Base-by-base conservation (phyloP, 495 filamentous ascomycete species). In the Tuber calosporum region DNA sequence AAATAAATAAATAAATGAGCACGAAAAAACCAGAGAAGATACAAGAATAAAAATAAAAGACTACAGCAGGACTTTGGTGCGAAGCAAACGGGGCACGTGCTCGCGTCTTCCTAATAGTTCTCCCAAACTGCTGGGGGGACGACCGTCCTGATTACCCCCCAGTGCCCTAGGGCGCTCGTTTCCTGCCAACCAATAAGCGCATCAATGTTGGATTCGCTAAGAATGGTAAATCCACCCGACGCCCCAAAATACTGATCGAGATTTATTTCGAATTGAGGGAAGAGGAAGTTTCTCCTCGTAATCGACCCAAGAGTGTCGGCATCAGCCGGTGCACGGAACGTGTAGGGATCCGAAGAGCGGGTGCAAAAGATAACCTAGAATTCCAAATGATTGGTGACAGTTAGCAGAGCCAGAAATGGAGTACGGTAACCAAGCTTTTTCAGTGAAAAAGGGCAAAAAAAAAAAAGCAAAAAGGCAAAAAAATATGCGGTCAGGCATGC, bases 81-180 rank as follows among this genome's bases (percentile, higher is more conserved):
- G 48, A 58, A 58, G 20, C n/a, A 30, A 58, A 30, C 48, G 2
- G 30, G 30, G n/a, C 48, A 30, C n/a, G 48, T 58, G 48, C n/a
- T 58, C 48, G 9, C 9, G 9, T 30, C 48, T 26, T 30, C n/a
- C 48, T 83, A 98, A 92, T 93, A 97, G 71, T 88, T 87, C 85
- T 96, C 90, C 95, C 95, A 99, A 7, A 97, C 89, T 34, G 82
- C 81, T 72, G 84, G 86, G 19, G 94, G 93, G 70, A 98, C 70
- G 8, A 97, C 94, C 8, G 84, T 89, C 81, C 95, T 87, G 91
- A 98, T 99, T 48, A 99, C 89, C 34, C 84, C 82, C 95, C 95
- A 99, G 84, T 99, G 95, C 58, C 90, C 90, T 42, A 91, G 74
- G 5, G 94, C 94, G 74, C 89, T 91, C 69, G 85, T 83, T 80